Percentiles rank a stretch among this genome's conserved stretches.
Evolutionary conservation across 2,329 filamentous ascomycete genomes (phyloP).

Genomic region (Alternaria ethzedia): DNA sequence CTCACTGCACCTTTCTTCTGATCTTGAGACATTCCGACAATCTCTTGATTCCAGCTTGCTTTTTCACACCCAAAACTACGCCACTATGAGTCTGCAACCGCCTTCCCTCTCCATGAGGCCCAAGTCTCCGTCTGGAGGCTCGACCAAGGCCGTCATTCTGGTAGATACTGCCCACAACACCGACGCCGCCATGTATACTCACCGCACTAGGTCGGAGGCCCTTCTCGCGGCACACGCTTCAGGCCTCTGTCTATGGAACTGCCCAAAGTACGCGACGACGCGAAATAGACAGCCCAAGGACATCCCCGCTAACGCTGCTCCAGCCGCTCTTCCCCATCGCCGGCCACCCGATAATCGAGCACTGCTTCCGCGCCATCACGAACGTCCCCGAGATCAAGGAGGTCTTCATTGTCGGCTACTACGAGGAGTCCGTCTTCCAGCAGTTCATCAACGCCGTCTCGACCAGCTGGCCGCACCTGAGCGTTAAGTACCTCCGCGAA

Average conservation of each 20-base stretch:
- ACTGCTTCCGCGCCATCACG: conserved; percentile 90
- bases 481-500: conserved; percentile 94
- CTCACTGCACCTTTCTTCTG: conserved; percentile 15
- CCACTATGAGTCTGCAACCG: conserved; percentile 46
- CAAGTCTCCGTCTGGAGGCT: conserved; percentile 47
- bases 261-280: conserved; percentile 73
- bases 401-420: conserved; percentile 98
- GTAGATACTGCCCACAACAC: conserved; percentile 59
- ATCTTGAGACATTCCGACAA: background rate
- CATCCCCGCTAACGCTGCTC: conserved; percentile 26
- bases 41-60: background rate
- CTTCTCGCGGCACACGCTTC: conserved; percentile 94
- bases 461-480: conserved; percentile 83
- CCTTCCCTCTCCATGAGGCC: conserved; percentile 45
- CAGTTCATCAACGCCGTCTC: conserved; percentile 95
- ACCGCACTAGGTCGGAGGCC: conserved; percentile 79
- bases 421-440: conserved; percentile 94
- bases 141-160: conserved; percentile 94
- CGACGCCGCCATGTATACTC: conserved; percentile 23
- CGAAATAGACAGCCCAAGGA: conserved; percentile 7
- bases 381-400: conserved; percentile 93
- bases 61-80: background rate
- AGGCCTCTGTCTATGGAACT: conserved; percentile 93
- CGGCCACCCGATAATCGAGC: conserved; percentile 97
- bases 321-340: conserved; percentile 98